phyloP scores from a whole-genome alignment of 176 grass and related monocot species.

The Aegilops tauschii region DNA sequence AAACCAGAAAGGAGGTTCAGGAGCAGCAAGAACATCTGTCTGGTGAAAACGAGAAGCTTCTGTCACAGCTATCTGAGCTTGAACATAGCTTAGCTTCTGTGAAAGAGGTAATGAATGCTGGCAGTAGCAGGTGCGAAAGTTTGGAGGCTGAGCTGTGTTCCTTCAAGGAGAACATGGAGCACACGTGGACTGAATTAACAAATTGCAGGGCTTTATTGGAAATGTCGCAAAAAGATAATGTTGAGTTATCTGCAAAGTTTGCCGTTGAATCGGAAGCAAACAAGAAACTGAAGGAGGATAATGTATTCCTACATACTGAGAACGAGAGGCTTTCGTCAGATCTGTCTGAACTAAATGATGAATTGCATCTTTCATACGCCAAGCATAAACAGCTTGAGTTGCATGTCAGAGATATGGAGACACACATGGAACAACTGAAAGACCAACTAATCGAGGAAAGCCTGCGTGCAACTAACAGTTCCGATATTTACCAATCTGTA shows the following conservation, averaged over 20 bases:
- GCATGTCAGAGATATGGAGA: slow-evolving; percentile 54
- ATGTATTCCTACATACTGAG: slow-evolving; percentile 54
- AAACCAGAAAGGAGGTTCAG: slow-evolving; percentile 42
- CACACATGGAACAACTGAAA: slow-evolving; percentile 46
- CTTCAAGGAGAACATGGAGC: slow-evolving; percentile 39
- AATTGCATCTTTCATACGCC: slow-evolving; percentile 46
- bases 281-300: slow-evolving; percentile 56
- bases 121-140: slow-evolving; percentile 32
- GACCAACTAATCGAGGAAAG: slow-evolving; percentile 76
- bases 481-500: slow-evolving; percentile 56
- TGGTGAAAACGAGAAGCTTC: slow-evolving; percentile 49
- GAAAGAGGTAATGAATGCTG: slow-evolving; percentile 48
- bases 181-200: slow-evolving; percentile 48
- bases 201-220: slow-evolving; percentile 42
- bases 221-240: slow-evolving; percentile 49
- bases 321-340: slow-evolving; percentile 53
- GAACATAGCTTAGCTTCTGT: slow-evolving; percentile 47
- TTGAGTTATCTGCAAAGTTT: slow-evolving; percentile 39
- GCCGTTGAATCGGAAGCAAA: slow-evolving; percentile 40
- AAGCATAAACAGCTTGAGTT: slow-evolving; percentile 64
- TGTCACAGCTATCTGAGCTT: slow-evolving; percentile 46
- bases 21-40: slow-evolving; percentile 51
- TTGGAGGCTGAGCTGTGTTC: slow-evolving; percentile 50
- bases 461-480: slow-evolving; percentile 45
- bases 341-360: slow-evolving; percentile 70